phyloP scores from a whole-genome alignment of 148 eudicot species.

The Fagopyrum tataricum region DNA sequence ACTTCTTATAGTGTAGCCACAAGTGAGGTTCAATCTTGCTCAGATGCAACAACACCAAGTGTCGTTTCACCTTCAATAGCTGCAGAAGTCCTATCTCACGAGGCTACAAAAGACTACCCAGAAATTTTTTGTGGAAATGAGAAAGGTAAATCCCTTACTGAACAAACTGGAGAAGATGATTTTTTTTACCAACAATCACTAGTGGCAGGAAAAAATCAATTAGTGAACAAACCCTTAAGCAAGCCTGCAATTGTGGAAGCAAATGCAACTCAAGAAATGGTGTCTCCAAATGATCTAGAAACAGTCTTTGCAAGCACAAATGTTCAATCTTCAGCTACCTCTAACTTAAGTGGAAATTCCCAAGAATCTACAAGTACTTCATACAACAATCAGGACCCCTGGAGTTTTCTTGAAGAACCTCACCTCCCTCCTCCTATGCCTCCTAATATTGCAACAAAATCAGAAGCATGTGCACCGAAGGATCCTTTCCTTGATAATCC shows the following conservation, averaged over 20 bases:
- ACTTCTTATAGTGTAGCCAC: not conserved
- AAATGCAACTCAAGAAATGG: constrained; percentile 20
- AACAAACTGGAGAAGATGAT: constrained; percentile 35
- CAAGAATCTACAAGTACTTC: constrained; percentile 45
- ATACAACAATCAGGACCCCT: constrained; percentile 71
- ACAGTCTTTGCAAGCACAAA: constrained; percentile 19
- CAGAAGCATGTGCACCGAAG: constrained; percentile 31
- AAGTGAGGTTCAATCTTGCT: constrained; percentile 12
- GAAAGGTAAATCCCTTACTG: constrained; percentile 12
- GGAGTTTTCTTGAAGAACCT: constrained; percentile 49
- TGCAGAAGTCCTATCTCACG: constrained; percentile 28
- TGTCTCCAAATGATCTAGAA: constrained; percentile 26
- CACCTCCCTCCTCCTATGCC: constrained; percentile 73
- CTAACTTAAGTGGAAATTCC: constrained; percentile 32
- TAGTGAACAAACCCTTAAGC: constrained; percentile 26
- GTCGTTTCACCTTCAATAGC: constrained; percentile 26
- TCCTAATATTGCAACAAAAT: constrained; percentile 38
- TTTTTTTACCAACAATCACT: constrained; percentile 20
- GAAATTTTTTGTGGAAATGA: constrained; percentile 17
- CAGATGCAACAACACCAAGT: constrained; percentile 22
- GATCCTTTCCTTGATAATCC: constrained; percentile 36
- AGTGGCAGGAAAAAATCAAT: not conserved
- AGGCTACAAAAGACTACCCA: constrained; percentile 28
- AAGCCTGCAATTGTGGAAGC: not conserved
- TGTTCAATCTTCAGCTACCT: constrained; percentile 25